Percentiles rank a stretch among this genome's conserved stretches.
Evolutionary conservation across 2,329 filamentous ascomycete species (phyloP).

Genomic region (Xylaria arbuscula): DNA sequence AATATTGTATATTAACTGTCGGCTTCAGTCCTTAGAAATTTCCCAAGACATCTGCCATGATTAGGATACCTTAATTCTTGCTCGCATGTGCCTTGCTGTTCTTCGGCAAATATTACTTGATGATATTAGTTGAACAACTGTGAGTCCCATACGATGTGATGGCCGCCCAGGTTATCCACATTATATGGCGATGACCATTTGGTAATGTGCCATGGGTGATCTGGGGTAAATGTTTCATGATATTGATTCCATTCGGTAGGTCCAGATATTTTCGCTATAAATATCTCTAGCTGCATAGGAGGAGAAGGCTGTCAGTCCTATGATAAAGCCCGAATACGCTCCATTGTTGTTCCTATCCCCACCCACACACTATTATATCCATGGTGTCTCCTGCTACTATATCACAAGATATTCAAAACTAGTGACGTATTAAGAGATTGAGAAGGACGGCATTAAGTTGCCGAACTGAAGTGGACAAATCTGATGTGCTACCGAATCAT

Average conservation of each 20-base stretch:
- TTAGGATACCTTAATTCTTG: not conserved
- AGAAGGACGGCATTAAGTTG: conserved; percentile 28
- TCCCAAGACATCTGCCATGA: not conserved
- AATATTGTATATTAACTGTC: not conserved
- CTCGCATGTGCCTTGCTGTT: not conserved
- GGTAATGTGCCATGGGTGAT: conserved; percentile 19
- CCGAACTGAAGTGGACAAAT: conserved; percentile 28
- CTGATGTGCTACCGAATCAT: conserved; percentile 38
- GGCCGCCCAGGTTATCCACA: not conserved
- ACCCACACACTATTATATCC: not conserved
- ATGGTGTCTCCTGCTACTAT: conserved; percentile 22
- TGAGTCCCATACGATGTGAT: not conserved
- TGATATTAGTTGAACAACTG: conserved; percentile 1
- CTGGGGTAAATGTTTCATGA: conserved; percentile 17
- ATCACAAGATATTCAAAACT: not conserved
- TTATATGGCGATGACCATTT: not conserved
- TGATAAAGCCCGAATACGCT: not conserved
- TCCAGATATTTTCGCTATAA: not conserved
- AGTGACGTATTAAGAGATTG: conserved; percentile 20
- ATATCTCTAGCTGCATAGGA: not conserved
- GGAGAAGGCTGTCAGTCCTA: not conserved
- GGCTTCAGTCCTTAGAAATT: not conserved
- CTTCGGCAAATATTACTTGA: conserved; percentile 21
- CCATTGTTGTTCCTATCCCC: not conserved
- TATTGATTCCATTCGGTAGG: not conserved